Evolutionary conservation across 2,329 filamentous ascomycete species (phyloP).

Genomic region (Cladosporium sphaerospermum): DNA sequence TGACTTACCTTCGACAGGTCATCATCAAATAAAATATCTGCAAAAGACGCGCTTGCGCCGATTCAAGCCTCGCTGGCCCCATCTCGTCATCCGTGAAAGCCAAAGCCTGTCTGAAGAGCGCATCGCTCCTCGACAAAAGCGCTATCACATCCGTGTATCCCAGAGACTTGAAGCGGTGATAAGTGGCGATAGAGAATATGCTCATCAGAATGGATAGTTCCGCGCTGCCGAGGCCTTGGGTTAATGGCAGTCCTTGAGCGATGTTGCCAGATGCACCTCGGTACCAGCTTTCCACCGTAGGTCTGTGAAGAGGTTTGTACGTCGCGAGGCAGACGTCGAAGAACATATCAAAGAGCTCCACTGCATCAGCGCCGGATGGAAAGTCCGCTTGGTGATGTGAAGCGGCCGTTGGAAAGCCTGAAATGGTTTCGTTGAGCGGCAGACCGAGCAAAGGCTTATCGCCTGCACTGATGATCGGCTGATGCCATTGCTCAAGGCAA

Average conservation of each 20-base stretch:
- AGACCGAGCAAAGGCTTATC: conserved; percentile 42
- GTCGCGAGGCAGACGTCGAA: conserved; percentile 57
- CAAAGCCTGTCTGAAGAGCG: conserved; percentile 2
- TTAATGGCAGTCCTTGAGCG: conserved; percentile 27
- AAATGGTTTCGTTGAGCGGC: conserved; percentile 17
- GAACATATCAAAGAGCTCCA: conserved; percentile 47
- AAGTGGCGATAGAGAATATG: conserved; percentile 12
- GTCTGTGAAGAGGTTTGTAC: conserved; percentile 52
- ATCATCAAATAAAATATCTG: conserved; percentile 17
- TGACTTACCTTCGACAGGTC: conserved; percentile 4
- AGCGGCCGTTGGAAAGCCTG: not conserved
- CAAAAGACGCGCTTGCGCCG: conserved; percentile 16
- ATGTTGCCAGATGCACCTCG: conserved; percentile 6
- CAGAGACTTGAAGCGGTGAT: conserved; percentile 31
- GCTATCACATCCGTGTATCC: conserved; percentile 34
- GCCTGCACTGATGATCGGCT: conserved; percentile 45
- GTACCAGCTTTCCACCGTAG: conserved; percentile 46
- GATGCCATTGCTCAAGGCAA: conserved; percentile 18
- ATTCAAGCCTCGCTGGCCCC: conserved; percentile 12
- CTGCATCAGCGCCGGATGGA: conserved; percentile 22
- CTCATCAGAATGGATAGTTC: conserved; percentile 28
- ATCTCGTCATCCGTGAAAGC: conserved; percentile 12
- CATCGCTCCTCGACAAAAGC: conserved; percentile 4
- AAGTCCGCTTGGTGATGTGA: conserved; percentile 26
- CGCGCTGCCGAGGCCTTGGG: conserved; percentile 33